Evolutionary conservation across 148 eudicot genomes (phyloP), one percentile per base, ranked within the genome.

Genomic region (Diospyros kaki): DNA sequence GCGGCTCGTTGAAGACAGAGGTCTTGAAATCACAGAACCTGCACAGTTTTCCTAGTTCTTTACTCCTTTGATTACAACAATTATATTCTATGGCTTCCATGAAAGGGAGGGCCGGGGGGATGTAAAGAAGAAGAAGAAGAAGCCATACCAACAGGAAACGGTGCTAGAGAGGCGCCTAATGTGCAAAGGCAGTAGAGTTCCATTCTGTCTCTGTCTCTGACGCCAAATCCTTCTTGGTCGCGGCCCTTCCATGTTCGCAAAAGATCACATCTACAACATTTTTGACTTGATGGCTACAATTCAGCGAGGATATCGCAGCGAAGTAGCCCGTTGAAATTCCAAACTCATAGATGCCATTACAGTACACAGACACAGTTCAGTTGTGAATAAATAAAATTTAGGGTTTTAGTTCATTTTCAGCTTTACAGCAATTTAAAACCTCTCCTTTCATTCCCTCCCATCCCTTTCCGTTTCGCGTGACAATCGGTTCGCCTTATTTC

Each of bases 11-110:
- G 68, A 93, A 80, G 17, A 75, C 79, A 40, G 83, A 67, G 40
- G 83, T 81, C 82, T 91, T 93, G 79, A 84, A 77, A 71, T 93
- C 98, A 38, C 96, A 93, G 70, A 91, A 91, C 93, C 98, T 88
- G 81, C 52, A 73, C 1, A 41, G 38, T 45, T 43, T 28, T 51
- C 6, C 41, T 2, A 10, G 13, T 15, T 39, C 9, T 14, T 70
- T n/a, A 4, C 54, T 51, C 4, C 3, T 8, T 2, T 38, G 13
- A 9, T 9, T 60, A 4, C 7, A 5, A 17, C 1, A 4, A 1
- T 60, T 2, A 17, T 14, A 3, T 58, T 14, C 2, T 28, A 14
- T 53, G 2, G 11, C 8, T 53, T 53, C 56, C 4, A 1, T 28
- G n/a, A 2, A 58, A 2, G 14, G 4, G 3, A 1, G 4, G 2